Base-by-base conservation (phyloP, 208 protist species). In the Crithidia mellificae region DNA sequence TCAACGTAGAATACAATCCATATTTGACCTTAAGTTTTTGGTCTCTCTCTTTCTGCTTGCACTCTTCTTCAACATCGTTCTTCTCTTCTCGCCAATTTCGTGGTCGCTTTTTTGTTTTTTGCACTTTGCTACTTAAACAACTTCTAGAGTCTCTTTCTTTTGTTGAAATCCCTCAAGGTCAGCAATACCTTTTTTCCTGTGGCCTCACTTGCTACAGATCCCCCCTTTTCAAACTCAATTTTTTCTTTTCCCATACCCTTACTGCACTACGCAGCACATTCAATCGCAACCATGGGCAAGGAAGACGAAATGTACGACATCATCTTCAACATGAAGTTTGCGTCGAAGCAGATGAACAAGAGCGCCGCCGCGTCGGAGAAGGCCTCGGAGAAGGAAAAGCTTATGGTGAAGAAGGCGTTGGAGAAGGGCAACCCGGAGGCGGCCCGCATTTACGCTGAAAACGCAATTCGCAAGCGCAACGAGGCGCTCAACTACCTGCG, bases 401-500 rank as follows among this genome's bases (percentile, higher is more conserved):
- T 89, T 27, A 98, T 97, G 50, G 78, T 98, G 14, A 98, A 98
- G 69, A 92, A 86, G 76, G 93, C 97, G 14, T 94, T 99, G 27
- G 94, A 99, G 75, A 98, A 98, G 79, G 94, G 94, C 46, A 98
- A 99, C 87, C 82, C 89, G 4, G 97, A 99, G 51, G 97, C 96
- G 2, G 98, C 98, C n/a, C 88, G 97, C 58, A 99, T 99, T 52
- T 99, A 99, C 84, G 97, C 98, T 12, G 88, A 99, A 79, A 99
- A 99, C 68, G 88, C 97, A 0, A 99, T 99, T 58, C 82, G 98
- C 11, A 98, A 99, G 78, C 88, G 97, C 70, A 98, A 98, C 58
- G 94, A 99, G 72, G 63, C 74, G 22, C 69, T 98, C 17, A 99
- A 99, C 82, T 99, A 97, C 78, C 82, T 99, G 17, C 74, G 96